Conservation (phyloP, 73 alveolate genomes). For the Urostyla sp. region DNA sequence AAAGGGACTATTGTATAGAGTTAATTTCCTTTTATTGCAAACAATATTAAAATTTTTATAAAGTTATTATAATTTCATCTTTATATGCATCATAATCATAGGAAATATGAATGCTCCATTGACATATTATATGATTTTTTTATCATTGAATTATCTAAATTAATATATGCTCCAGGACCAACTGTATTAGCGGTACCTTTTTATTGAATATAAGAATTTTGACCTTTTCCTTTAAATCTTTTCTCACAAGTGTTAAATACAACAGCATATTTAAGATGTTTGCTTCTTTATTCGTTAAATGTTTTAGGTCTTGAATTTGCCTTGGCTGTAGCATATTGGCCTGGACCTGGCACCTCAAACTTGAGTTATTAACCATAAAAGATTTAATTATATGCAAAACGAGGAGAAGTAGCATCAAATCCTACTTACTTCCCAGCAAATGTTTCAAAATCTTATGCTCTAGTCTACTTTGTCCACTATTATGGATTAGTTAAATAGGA, state of each 20-base stretch:
- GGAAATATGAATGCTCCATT: slow-evolving; percentile 67
- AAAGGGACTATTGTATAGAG: no score
- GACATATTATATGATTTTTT: slow-evolving; percentile 73
- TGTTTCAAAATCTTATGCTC: slow-evolving; percentile 46
- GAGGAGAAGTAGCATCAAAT: slow-evolving; percentile 64
- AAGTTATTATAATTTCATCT: no score
- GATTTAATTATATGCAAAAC: slow-evolving; percentile 61
- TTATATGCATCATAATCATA: slow-evolving; percentile 10
- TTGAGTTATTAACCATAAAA: slow-evolving; percentile 59
- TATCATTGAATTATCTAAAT: slow-evolving; percentile 67
- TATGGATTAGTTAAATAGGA: slow-evolving; percentile 12
- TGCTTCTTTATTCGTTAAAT: slow-evolving; percentile 56
- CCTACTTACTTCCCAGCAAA: slow-evolving; percentile 54
- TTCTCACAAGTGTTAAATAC: slow-evolving; percentile 69
- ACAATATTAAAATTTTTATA: no score
- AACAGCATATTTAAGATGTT: slow-evolving; percentile 57
- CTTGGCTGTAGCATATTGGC: slow-evolving; percentile 21
- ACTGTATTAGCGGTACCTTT: slow-evolving; percentile 51
- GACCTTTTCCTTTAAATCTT: slow-evolving; percentile 62
- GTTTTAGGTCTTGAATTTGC: slow-evolving; percentile 56
- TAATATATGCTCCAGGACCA: slow-evolving; percentile 75
- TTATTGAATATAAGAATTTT: slow-evolving; percentile 39
- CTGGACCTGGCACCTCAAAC: slow-evolving; percentile 74
- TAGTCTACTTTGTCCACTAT: slow-evolving; percentile 40
- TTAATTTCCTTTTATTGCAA: no score